These are phyloP conservation scores for Luffa acutangula DNA, from an alignment of 306 rosid species.

Conservation along the genomic window DNA sequence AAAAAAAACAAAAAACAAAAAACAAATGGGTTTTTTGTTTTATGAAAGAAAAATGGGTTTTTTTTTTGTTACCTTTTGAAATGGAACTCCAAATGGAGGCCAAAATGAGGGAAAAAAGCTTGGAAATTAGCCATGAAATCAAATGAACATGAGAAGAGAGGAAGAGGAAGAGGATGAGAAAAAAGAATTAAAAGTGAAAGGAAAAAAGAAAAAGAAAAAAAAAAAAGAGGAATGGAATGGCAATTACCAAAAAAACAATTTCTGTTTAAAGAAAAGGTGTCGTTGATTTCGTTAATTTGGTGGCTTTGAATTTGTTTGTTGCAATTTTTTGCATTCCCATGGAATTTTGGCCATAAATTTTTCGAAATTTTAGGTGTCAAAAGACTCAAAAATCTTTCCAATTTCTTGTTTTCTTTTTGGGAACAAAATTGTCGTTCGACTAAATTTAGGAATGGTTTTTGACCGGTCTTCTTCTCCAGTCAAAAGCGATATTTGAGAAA, in stretches of 20 bases:
- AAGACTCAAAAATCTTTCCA: not conserved
- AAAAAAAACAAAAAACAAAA: not conserved
- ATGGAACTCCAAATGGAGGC: not conserved
- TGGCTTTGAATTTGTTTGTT: slow-evolving; percentile 7
- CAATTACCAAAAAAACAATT: slow-evolving; percentile 6
- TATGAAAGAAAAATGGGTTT: not conserved
- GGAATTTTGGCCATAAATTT: not conserved
- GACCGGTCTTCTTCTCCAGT: not conserved
- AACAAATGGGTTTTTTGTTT: not conserved
- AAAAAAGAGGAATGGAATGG: not conserved
- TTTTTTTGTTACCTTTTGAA: not conserved
- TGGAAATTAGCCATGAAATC: not conserved
- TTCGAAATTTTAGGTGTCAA: not conserved
- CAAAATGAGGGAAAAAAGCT: not conserved
- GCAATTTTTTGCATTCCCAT: not conserved
- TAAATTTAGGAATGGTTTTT: not conserved
- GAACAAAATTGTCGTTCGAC: not conserved
- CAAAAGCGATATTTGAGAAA: too few relatives aligned
- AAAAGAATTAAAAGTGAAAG: too few relatives aligned
- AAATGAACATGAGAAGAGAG: not conserved
- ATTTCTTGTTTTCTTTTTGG: not conserved
- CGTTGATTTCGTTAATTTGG: slow-evolving; percentile 33
- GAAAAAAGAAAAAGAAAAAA: not conserved
- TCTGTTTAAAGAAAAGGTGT: slow-evolving; percentile 33
- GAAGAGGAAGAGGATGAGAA: not conserved